Evolutionary conservation across 2,329 filamentous ascomycete genomes (phyloP), one percentile per base, ranked within the genome.

Genomic region (Madurella fahalii): DNA sequence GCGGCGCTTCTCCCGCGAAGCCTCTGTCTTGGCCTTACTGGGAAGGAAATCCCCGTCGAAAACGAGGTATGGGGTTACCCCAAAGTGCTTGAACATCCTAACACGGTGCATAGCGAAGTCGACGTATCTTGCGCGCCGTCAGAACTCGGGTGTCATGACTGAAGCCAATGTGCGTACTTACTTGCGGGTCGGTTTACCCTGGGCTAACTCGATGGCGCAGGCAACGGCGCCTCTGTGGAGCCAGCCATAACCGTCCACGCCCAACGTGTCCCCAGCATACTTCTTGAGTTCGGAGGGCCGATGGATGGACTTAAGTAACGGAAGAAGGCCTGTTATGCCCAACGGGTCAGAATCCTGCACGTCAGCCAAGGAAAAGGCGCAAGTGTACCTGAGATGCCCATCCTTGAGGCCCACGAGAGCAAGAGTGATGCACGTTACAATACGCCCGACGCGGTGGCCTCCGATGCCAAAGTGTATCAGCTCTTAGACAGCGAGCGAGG

Each of bases 231-330:
- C 95, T 63, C 94, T 87, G 72, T 99, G 94, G 52, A 99, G 84
- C 94, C 95, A 99, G 69, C 93, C 94, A 78, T 99, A 99, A 54
- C 89, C 93, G 71, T 99, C 94, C 37, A 99, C 86, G n/a, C 89
- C 95, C 45, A 99, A 81, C 1, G 88, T 95, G 72, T 95, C 86
- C 49, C 93, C 94, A 12, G 82, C 76, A 71, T 89, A 96, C 66
- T 91, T 91, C 69, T 91, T 95, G 57, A 99, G 78, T 63, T 90
- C 88, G 48, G 84, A 88, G 67, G 89, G 88, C 67, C 89, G 91
- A 57, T 99, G 94, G 52, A 99, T 97, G 44, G 94, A 97, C 73
- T 97, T 97, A 58, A 99, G 84, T 57, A 97, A 79, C 39, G 90
- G 90, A 34, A 97, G 80, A 51, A 99, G 83, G 43, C 94, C 61